Percentiles rank a stretch among this genome's conserved stretches.
phyloP scores from a whole-genome alignment of 164 flowering plant species.

The Buxus sempervirens region DNA sequence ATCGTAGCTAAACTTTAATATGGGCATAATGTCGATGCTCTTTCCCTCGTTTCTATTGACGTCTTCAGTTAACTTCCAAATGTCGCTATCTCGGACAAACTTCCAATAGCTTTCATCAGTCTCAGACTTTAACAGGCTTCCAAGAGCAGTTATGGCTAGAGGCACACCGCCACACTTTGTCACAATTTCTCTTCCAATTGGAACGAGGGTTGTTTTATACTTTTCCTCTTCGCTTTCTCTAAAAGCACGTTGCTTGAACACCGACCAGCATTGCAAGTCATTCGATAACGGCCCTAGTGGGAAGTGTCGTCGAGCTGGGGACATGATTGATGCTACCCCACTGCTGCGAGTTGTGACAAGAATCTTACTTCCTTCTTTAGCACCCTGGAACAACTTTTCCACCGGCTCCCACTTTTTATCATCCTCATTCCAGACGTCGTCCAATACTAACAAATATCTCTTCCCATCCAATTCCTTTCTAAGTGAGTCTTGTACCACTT shows the following conservation, averaged over 20 bases:
- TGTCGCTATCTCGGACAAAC: conserved; percentile 12
- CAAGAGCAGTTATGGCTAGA: background rate
- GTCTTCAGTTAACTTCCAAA: conserved; percentile 11
- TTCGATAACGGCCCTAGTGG: background rate
- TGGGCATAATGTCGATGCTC: conserved; percentile 6
- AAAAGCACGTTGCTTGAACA: background rate
- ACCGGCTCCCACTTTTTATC: background rate
- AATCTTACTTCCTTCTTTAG: background rate
- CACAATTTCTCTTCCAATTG: background rate
- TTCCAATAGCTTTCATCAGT: background rate
- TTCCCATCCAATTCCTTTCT: background rate
- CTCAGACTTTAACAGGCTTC: background rate
- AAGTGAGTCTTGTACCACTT: background rate
- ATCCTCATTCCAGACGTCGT: conserved; percentile 10
- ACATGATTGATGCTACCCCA: background rate
- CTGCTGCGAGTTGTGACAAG: background rate
- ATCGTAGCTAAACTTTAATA: conserved; percentile 17
- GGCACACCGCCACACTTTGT: background rate
- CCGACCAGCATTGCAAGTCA: background rate
- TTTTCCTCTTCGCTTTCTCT: background rate
- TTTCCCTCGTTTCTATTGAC: background rate
- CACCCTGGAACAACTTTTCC: background rate
- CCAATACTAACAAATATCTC: conserved; percentile 10
- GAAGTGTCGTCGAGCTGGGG: no score
- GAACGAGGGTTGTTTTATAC: background rate